phyloP scores from a whole-genome alignment of 257 asterid genomes.

The Petrea volubilis region DNA sequence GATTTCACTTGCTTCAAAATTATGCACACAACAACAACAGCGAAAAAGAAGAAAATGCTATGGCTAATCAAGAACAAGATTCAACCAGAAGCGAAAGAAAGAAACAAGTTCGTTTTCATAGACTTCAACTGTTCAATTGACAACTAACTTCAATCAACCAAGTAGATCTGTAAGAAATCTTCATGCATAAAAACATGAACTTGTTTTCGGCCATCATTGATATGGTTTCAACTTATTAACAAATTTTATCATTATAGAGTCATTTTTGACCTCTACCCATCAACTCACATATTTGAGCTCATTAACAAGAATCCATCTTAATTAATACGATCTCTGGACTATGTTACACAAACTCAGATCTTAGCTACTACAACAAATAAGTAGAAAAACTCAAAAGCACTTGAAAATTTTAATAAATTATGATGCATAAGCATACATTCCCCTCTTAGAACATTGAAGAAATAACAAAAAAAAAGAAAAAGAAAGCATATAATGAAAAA shows the following conservation, averaged over 20 bases:
- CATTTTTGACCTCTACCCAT: not conserved
- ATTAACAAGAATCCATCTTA: not conserved
- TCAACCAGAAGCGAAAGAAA: not conserved
- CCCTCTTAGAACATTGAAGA: not conserved
- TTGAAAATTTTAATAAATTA: not conserved
- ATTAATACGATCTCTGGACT: not conserved
- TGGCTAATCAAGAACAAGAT: not conserved
- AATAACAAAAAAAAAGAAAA: not conserved
- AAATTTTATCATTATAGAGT: not conserved
- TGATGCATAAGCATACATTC: not conserved
- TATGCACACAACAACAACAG: no score
- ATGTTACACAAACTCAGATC: not conserved
- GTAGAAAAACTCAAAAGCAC: conserved; percentile 5
- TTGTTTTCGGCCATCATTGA: not conserved
- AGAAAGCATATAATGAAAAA: not conserved
- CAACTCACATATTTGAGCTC: not conserved
- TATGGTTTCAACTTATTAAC: not conserved
- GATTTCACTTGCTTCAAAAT: not conserved
- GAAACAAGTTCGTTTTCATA: not conserved
- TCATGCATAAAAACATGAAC: not conserved
- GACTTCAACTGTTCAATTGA: not conserved
- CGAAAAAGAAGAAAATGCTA: no score
- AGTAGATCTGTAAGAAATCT: not conserved
- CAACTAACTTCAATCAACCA: not conserved
- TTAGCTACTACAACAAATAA: not conserved